phyloP scores from a whole-genome alignment of 768 basidiomycete species.

The Leccinellum luteum region DNA sequence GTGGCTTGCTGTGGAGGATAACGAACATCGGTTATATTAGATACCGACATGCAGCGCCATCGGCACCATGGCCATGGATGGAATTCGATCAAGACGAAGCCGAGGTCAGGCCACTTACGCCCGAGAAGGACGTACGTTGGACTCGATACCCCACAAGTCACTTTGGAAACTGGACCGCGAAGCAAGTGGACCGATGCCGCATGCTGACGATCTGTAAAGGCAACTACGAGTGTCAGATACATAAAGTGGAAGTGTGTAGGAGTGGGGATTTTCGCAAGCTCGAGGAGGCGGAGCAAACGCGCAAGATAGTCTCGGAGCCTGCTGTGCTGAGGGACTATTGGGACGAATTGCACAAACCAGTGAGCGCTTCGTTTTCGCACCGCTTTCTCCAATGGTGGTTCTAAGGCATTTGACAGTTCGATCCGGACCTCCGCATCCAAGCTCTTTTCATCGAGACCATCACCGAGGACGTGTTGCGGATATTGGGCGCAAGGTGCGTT shows the following conservation, averaged over 20 bases:
- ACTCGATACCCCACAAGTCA: slow-evolving; percentile 46
- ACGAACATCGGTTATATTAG: slow-evolving; percentile 15
- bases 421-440: slow-evolving; percentile 26
- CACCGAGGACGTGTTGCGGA: slow-evolving; percentile 29
- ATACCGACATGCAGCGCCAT: slow-evolving; percentile 38
- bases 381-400: not conserved
- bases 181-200: slow-evolving; percentile 37
- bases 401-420: slow-evolving; percentile 15
- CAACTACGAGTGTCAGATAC: slow-evolving; percentile 14
- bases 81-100: slow-evolving; percentile 30
- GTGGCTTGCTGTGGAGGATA: slow-evolving; percentile 11
- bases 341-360: slow-evolving; percentile 27
- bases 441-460: slow-evolving; percentile 39
- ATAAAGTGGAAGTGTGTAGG: slow-evolving; percentile 20
- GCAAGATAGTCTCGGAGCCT: slow-evolving; percentile 16
- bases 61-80: slow-evolving; percentile 44
- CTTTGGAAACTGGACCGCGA: slow-evolving; percentile 55
- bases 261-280: slow-evolving; percentile 17
- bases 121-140: slow-evolving; percentile 22
- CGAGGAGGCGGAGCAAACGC: not conserved
- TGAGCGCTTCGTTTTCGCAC: slow-evolving; percentile 10
- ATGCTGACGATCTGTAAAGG: slow-evolving; percentile 28
- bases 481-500: slow-evolving; percentile 38
- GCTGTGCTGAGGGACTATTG: slow-evolving; percentile 20
- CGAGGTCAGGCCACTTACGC: slow-evolving; percentile 9